Base-by-base conservation (phyloP, 768 basidiomycete species). In the Chalciporus sphaerocephalus region DNA sequence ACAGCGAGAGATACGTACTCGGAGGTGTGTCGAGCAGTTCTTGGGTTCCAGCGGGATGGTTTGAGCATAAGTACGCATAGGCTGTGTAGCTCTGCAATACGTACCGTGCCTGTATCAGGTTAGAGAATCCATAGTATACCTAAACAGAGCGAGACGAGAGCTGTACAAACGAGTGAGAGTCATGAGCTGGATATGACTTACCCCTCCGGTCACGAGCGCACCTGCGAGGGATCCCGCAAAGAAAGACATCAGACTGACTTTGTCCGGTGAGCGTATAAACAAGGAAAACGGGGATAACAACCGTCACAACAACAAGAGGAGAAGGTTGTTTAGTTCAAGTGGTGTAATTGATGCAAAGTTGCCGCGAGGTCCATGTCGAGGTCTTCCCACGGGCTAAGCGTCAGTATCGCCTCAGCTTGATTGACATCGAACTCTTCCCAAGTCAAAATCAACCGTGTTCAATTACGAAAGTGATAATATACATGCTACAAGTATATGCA, bases 101-200 rank as follows among this genome's bases (percentile, higher is more conserved):
- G 32, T 42, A 81, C 83, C 73, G 72, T 36, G 75, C 74, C 39
- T 77, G 73, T 38, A 85, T 81, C 61, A 83, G 57, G 55, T 74
- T 79, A 3, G 83, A 85, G 58, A 85, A 81, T 18, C 81, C 83
- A 61, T 85, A 85, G 65, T 85, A 86, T 5, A 84, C 70, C 83
- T 82, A 50, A 18, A 17, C 28, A 1, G n/a, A 13, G 3, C n/a
- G 30, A 9, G 21, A 27, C 16, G 13, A n/a, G 9, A 24, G 52
- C 7, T n/a, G 40, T 21, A 30, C 25, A 10, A 18, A 16, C 38
- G 22, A 5, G 18, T 22, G 38, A 12, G 15, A 15, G 25, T 38
- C 15, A 25, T n/a, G 36, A 20, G 22, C 18, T 33, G 35, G 18
- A 8, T 15, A 24, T 38, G 30, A 47, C 68, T 57, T 62, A 80